Base-by-base conservation (phyloP, 164 flowering plant species). In the Kalanchoe fedtschenkoi region DNA sequence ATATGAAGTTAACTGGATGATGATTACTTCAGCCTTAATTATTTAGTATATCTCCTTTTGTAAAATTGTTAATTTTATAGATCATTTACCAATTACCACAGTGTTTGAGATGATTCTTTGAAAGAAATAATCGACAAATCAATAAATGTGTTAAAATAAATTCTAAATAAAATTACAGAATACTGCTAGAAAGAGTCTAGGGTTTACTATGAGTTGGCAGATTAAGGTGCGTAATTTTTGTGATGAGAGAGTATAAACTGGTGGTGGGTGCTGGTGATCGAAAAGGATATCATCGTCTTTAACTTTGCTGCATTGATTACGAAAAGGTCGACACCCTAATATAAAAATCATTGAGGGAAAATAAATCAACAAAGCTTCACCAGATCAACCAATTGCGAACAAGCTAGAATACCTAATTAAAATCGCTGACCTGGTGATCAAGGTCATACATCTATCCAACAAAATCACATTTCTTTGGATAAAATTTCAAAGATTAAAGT, bases 381-480 rank as follows among this genome's bases (percentile, higher is more conserved):
- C n/a, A 3, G 13, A 47, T 51, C 56, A 51, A 26, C 56, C 56
- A 51, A 51, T 51, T 24, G 32, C 32, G 9, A 26, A 13, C 13
- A 51, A 51, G 32, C 56, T 26, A 26, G 32, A 26, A 11, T 51
- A 51, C 56, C 56, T 51, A 51, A 51, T 37, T 51, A 51, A 51
- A 17, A 16, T 51, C 56, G 56, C 32, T 51, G 56, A 51, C 56
- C 26, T 51, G 32, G 56, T 51, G 56, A 51, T 26, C 56, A 51
- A 26, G 26, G 56, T 51, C 56, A 26, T 26, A 9, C 11, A 51
- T 13, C 32, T 10, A 26, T 26, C 56, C 56, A 51, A 26, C 26
- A 51, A 24, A 11, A 24, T 3, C 14, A 47, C n/a, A 24, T 47
- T 15, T n/a, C n/a, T n/a, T n/a, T 24, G 26, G 1, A 10, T 51